Evolutionary conservation across 192 early-diverging fungal genomes (phyloP), one percentile per base, ranked within the genome.

Genomic region (Chytriomyces sp.): DNA sequence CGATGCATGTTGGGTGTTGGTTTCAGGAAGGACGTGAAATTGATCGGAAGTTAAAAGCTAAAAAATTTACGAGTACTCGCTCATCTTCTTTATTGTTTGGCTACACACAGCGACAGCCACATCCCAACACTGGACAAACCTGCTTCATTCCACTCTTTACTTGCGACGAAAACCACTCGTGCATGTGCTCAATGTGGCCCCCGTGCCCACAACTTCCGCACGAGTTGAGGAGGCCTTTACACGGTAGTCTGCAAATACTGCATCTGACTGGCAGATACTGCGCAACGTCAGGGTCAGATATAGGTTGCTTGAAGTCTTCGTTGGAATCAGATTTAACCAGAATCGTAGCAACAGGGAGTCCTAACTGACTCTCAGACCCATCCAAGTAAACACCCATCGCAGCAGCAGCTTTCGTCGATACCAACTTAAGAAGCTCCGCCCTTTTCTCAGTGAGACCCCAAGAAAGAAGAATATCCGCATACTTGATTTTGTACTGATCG

Each of bases 401-500:
- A n/a, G 57, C 57, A n/a, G 57, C 57, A 4, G 64, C 3, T 4
- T n/a, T 26, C 26, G 18, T 13, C 13, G 64, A n/a, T 2, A 24
- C 26, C 13, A 24, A n/a, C 13, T 16, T 13, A 16, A 13, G 20
- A 64, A 64, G 13, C 16, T 16, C 13, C n/a, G 35, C 28, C 35
- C 26, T 64, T 24, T 75, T 64, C 18, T 75, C 73, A 44, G 66
- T n/a, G 0, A 75, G 11, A 49, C 63, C 8, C 73, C 73, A 75
- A 5, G 63, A 61, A 75, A 75, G 66, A 45, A 75, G 45, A 9
- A 75, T 75, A 8, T 75, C 73, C 7, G 73, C 73, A 43, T 75
- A 75, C 24, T 66, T 18, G 20, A 75, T 7, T 48, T 65, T 64
- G 64, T 75, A 75, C 9, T 28, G 63, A 24, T 64, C 73, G 46